Evolutionary conservation across 495 filamentous ascomycete genomes (phyloP), one percentile per base, ranked within the genome.

Genomic region (Tuber microsphaerosporum): DNA sequence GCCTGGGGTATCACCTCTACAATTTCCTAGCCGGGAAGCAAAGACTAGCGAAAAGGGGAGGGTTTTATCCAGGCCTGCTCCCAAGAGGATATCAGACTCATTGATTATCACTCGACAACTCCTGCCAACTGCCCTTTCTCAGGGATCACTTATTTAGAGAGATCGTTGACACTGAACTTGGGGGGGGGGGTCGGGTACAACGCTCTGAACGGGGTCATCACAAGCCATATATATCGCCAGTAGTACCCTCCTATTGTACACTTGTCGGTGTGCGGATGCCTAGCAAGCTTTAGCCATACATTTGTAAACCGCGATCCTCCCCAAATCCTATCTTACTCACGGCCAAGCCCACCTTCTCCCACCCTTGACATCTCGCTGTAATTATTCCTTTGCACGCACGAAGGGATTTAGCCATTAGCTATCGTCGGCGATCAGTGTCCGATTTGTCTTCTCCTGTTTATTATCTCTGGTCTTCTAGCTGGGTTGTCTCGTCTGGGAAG

Each of bases 21-120:
- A 34, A 26, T 31, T 65, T 34, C 14, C 56, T 34, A 31, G 31
- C 4, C 56, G 31, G 56, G 31, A 65, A 65, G 26, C 56, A 34
- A 69, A 75, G 31, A 20, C 70, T 39, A 45, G 69, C 41, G 16
- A 20, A 26, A 80, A 73, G 19, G 45, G 69, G 34, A 69, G 34
- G 42, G 48, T 46, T 22, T 68, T 17, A 8, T 34, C 56, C 56
- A 65, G 56, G 26, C 56, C 56, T 65, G 34, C 34, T 2, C 31
- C 56, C 26, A 44, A 72, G 9, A 22, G n/a, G 9, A 26, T 61
- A 9, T 43, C 3, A 0, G n/a, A 31, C 51, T 31, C n/a, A 61
- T 26, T 5, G 9, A 31, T 61, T 61, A n/a, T 61, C 51, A 14
- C 51, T 61, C 51, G 51, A 61, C 9, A 26, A 22, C 46, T 22